Base-by-base conservation (phyloP, 139 green algal species). In the Diplosphaera chodatii region DNA sequence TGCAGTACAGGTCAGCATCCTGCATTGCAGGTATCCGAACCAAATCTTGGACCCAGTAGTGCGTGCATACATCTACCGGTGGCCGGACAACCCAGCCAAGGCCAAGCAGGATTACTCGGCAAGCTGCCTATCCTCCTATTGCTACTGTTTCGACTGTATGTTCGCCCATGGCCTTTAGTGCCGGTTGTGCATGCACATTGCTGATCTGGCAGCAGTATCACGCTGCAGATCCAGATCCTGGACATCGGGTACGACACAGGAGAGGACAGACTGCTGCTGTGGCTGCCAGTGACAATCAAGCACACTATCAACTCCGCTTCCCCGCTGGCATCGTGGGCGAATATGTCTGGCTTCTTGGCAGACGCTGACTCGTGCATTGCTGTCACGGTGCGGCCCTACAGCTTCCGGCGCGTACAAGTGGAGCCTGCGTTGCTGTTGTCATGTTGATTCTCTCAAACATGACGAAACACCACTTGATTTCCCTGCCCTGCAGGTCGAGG, bases 51-150 rank as follows among this genome's bases (percentile, higher is more conserved):
- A 88, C 59, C 77, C 87, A 3, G 77, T 66, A 8, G 79, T 88
- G 30, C 30, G 69, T 1, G 86, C 83, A 32, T 86, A 82, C 74
- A 70, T 93, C 16, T 92, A 91, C 77, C 77, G 87, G 18, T 93
- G 86, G 83, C 30, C 48, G 16, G 48, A 59, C 48, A 59, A 59
- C 48, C 48, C 48, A 3, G 4, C 16, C 29, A 25, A 10, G 13
- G 16, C 10, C 48, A 59, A 23, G 3, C 22, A 25, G 10, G 48
- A 59, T 25, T 59, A 59, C 48, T n/a, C 48, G 48, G 48, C n/a
- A n/a, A n/a, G n/a, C n/a, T n/a, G n/a, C n/a, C n/a, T n/a, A n/a
- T n/a, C n/a, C n/a, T n/a, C n/a, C n/a, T n/a, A n/a, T n/a, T n/a
- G n/a, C n/a, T n/a, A n/a, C n/a, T n/a, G n/a, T n/a, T n/a, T n/a